These are phyloP conservation scores for Puccinia coronata DNA, from an alignment of 1,284 basidiomycete species.

Conservation along the genomic window DNA sequence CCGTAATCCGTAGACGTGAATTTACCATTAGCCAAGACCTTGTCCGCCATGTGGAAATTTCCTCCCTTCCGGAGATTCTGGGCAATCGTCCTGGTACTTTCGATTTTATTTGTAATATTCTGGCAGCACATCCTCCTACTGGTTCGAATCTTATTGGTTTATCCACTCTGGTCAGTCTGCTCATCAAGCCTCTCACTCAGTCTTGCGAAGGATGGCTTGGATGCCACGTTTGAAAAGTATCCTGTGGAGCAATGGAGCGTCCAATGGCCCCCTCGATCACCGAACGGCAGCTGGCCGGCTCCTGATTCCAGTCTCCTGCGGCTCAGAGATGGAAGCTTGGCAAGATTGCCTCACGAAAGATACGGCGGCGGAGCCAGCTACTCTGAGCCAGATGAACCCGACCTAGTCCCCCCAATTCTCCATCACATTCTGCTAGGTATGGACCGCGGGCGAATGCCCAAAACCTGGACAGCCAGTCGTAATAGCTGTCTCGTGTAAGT, in stretches of 20 bases:
- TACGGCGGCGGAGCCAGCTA: conserved; percentile 33
- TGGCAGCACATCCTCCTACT: conserved; percentile 42
- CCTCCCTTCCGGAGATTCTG: conserved; percentile 32
- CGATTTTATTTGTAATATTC: conserved; percentile 16
- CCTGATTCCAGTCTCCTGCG: conserved; percentile 23
- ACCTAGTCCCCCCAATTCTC: conserved; percentile 51
- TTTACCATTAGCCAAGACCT: too few relatives aligned
- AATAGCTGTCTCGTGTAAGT: conserved; percentile 48
- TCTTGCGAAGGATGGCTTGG: conserved; percentile 27
- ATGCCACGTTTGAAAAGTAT: conserved; percentile 36
- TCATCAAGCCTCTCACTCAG: conserved; percentile 29
- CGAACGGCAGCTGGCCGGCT: conserved; percentile 24
- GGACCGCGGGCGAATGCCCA: conserved; percentile 45
- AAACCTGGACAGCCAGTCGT: conserved; percentile 46
- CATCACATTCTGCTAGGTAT: conserved; percentile 51
- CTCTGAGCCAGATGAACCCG: conserved; percentile 17
- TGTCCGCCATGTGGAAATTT: conserved; percentile 36
- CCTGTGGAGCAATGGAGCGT: conserved; percentile 35
- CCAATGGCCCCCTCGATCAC: conserved; percentile 31
- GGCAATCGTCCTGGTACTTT: conserved; percentile 7
- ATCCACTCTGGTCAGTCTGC: conserved; percentile 32
- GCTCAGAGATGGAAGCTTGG: conserved; percentile 34
- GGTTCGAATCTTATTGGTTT: conserved; percentile 20
- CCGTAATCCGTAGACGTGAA: too few relatives aligned
- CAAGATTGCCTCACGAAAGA: conserved; percentile 29